These are phyloP conservation scores for Akanthomyces muscarius DNA, from an alignment of 2,329 filamentous ascomycete species.

Conservation along the genomic window DNA sequence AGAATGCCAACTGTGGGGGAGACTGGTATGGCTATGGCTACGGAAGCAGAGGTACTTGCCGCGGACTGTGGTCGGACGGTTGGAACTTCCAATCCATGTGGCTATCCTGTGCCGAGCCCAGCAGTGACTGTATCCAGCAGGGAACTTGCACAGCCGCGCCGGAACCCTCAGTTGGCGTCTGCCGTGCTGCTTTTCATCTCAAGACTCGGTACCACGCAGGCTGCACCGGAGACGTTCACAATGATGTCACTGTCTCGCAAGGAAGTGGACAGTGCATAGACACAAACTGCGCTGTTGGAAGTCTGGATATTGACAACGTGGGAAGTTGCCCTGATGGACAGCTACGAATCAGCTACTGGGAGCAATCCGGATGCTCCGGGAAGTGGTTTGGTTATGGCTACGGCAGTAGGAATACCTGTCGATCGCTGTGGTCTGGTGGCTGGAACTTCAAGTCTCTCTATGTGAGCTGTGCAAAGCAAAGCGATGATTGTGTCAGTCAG, in stretches of 20 bases:
- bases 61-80: conserved; percentile 5
- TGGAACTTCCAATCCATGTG: conserved; percentile 10
- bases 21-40: conserved; percentile 16
- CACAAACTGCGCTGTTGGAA: conserved; percentile 12
- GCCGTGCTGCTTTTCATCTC: background rate
- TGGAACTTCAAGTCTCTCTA: conserved; percentile 12
- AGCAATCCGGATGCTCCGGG: background rate
- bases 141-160: background rate
- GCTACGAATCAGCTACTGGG: conserved; percentile 14
- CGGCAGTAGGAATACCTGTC: background rate
- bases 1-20: conserved; percentile 1
- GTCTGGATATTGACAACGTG: background rate
- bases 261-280: conserved; percentile 11
- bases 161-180: background rate
- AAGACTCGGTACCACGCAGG: conserved; percentile 2
- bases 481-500: conserved; percentile 9
- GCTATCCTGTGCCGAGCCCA: conserved; percentile 1
- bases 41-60: conserved; percentile 6
- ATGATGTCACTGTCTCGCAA: background rate
- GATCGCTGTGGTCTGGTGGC: conserved; percentile 5
- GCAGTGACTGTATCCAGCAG: conserved; percentile 5
- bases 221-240: conserved; percentile 15
- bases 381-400: conserved; percentile 16
- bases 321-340: conserved; percentile 7
- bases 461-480: conserved; percentile 11